Base-by-base conservation (phyloP, 208 protist species). In the Trypanosoma rangeli region DNA sequence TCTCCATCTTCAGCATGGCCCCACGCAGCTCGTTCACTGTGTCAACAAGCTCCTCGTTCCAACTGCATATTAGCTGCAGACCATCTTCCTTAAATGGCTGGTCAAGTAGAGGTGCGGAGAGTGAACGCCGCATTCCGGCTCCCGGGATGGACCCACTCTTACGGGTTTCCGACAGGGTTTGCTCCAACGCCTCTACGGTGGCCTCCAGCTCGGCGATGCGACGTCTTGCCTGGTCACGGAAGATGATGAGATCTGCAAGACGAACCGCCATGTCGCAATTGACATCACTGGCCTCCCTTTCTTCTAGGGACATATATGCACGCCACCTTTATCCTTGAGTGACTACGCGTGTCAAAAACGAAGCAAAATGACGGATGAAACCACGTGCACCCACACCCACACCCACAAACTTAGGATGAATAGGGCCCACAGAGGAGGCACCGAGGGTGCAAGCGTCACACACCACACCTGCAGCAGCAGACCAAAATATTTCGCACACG, bases 11-110 rank as follows among this genome's bases (percentile, higher is more conserved):
- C 26, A 90, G 63, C 35, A 95, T 74, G 24, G 82, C 49, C 13
- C 70, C 53, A 39, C 89, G 84, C 54, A 89, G 56, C 35, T 80
- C 61, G 48, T 95, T 78, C 0, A 95, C 66, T 0, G 86, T 87
- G 35, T 70, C 56, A 2, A 93, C 82, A 22, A 95, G 83, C 42
- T 93, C 75, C 37, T 70, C 69, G 65, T 93, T 93, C 78, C 85
- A 92, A 9, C 60, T 62, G 0, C 67, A 68, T 52, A 93, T 79
- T 29, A 84, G 74, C 65, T 74, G 68, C 62, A 82, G 37, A 5
- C 48, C 69, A n/a, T 61, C 68, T 22, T 74, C 73, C 49, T 68
- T 73, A 33, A 73, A 73, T 7, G 68, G 68, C 18, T 61, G 59
- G 42, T 73, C 37, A 24, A 73, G 49, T 10, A 73, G 26, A 18